Conservation (phyloP, 2,329 filamentous ascomycete genomes). For the Calonectria pseudoreteaudii region DNA sequence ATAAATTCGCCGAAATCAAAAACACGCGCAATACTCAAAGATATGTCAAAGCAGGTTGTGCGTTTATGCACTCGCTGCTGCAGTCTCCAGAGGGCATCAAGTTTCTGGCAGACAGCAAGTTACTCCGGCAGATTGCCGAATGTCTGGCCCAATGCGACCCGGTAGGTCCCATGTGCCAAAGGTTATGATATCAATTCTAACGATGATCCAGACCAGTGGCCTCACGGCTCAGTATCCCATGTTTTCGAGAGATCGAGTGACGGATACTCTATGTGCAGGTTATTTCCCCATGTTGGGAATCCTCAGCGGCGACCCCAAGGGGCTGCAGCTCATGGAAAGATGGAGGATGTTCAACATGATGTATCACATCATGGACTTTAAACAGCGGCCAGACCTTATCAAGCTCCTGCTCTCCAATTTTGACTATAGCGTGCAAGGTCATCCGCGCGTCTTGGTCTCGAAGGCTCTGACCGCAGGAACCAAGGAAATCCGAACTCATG, state of each 20-base stretch:
- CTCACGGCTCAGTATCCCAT: slow-evolving; percentile 86
- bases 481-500: slow-evolving; percentile 91
- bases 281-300: slow-evolving; percentile 95
- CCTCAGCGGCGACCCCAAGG: slow-evolving; percentile 83
- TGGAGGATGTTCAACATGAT: slow-evolving; percentile 99
- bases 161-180: slow-evolving; percentile 57
- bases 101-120: slow-evolving; percentile 91
- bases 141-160: slow-evolving; percentile 95
- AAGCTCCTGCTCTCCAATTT: slow-evolving; percentile 90
- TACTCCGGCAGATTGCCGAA: slow-evolving; percentile 93
- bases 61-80: slow-evolving; percentile 85
- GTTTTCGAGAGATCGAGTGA: slow-evolving; percentile 86
- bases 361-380: slow-evolving; percentile 95
- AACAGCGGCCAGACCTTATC: slow-evolving; percentile 90
- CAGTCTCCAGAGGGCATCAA: slow-evolving; percentile 87
- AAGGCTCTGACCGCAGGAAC: slow-evolving; percentile 93
- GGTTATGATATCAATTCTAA: slow-evolving; percentile 33
- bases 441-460: slow-evolving; percentile 90
- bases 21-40: slow-evolving; percentile 95
- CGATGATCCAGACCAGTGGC: slow-evolving; percentile 67
- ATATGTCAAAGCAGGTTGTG: slow-evolving; percentile 90
- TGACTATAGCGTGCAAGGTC: slow-evolving; percentile 89
- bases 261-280: slow-evolving; percentile 88
- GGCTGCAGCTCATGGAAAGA: slow-evolving; percentile 88
- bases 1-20: slow-evolving; percentile 88